Evolutionary conservation across 345 rosid species (phyloP).

Genomic region (Camelina laxa): DNA sequence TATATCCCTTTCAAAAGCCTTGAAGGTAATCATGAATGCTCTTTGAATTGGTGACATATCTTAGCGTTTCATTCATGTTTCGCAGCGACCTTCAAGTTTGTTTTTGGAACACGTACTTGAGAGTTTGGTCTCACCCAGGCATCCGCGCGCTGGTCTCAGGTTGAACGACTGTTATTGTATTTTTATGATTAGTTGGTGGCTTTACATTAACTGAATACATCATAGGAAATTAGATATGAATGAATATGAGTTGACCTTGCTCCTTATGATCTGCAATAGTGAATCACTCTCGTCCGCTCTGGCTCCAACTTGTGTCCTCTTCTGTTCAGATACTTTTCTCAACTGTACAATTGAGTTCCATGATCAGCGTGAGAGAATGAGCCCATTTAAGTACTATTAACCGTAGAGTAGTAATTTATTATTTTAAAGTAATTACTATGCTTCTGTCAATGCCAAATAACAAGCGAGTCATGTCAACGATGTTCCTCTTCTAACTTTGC

Average conservation of each 20-base stretch:
- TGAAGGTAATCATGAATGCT: constrained; percentile 62
- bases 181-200: neutral
- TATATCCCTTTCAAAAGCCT: constrained; percentile 85
- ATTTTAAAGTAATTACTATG: too few species aligned
- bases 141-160: constrained; percentile 77
- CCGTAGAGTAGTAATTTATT: neutral
- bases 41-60: neutral
- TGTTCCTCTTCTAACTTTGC: constrained; percentile 11
- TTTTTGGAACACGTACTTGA: constrained; percentile 65
- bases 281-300: constrained; percentile 77
- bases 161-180: constrained; percentile 66
- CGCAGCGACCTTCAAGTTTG: constrained; percentile 90
- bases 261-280: constrained; percentile 78
- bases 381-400: neutral
- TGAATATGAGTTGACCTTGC: constrained; percentile 57
- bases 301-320: constrained; percentile 52
- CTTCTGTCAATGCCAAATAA: constrained; percentile 35
- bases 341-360: constrained; percentile 52
- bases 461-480: constrained; percentile 17
- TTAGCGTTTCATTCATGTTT: constrained; percentile 23
- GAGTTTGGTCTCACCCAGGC: constrained; percentile 65
- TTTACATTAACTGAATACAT: neutral
- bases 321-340: constrained; percentile 72
- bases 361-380: neutral
- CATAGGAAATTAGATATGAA: neutral